phyloP scores from a whole-genome alignment of 352 stramenopile species.

The Pythium apleroticum region DNA sequence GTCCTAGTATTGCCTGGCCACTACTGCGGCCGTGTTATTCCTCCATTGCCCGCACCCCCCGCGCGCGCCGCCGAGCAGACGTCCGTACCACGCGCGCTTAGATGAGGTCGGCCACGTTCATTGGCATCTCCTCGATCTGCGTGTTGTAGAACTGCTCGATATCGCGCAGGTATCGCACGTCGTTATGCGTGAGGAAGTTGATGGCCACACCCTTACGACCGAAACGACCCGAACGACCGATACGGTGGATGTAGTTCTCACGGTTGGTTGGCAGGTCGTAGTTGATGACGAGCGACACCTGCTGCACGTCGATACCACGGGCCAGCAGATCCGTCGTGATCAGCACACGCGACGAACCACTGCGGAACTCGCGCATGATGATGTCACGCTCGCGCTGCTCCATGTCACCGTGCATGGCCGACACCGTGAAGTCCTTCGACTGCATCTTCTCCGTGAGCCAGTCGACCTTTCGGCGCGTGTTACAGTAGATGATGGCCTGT shows the following conservation, averaged over 20 bases:
- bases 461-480: constrained; percentile 97
- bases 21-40: constrained; percentile 4
- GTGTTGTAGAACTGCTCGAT: constrained; percentile 99
- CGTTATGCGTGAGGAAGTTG: constrained; percentile 99
- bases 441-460: constrained; percentile 99
- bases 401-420: constrained; percentile 99
- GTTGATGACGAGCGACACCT: constrained; percentile 98
- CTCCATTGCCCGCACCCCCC: not conserved
- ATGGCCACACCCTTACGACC: constrained; percentile 99
- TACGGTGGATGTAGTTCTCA: constrained; percentile 99
- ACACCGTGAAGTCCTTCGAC: constrained; percentile 99
- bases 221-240: constrained; percentile 99
- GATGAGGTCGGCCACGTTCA: constrained; percentile 99
- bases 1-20: constrained; percentile 2
- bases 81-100: constrained; percentile 61
- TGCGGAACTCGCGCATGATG: constrained; percentile 99
- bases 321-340: constrained; percentile 99
- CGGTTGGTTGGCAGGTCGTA: constrained; percentile 99
- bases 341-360: constrained; percentile 97
- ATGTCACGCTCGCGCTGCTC: constrained; percentile 99
- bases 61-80: not conserved
- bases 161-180: constrained; percentile 98
- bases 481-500: constrained; percentile 99
- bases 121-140: constrained; percentile 99
- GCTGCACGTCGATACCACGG: constrained; percentile 99